phyloP scores from a whole-genome alignment of 164 flowering plant genomes.

The Platanus orientalis region DNA sequence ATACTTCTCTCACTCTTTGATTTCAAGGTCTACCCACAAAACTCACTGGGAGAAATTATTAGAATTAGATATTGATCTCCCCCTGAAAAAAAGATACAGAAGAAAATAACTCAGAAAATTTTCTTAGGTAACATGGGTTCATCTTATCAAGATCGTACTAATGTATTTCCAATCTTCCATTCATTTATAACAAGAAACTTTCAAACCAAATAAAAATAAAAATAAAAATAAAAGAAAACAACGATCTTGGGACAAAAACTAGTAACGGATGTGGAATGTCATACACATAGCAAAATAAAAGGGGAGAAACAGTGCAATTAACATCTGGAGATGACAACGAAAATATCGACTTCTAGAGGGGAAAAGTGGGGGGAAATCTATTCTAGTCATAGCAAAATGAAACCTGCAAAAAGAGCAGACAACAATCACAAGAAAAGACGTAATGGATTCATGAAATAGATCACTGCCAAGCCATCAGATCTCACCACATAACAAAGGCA shows the following conservation, averaged over 20 bases:
- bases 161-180: too few relatives aligned
- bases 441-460: too few relatives aligned
- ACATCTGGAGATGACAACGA: background rate
- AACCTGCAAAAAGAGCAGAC: too few relatives aligned
- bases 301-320: too few relatives aligned
- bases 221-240: too few relatives aligned
- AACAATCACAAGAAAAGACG: background rate
- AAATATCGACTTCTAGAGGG: background rate
- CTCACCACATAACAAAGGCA: background rate
- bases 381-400: background rate
- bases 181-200: background rate
- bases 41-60: background rate
- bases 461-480: background rate
- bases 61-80: background rate
- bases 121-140: background rate
- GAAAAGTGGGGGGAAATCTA: background rate
- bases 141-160: background rate
- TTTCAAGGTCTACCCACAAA: too few relatives aligned
- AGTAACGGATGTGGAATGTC: too few relatives aligned
- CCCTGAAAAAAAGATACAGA: background rate
- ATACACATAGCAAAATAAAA: too few relatives aligned
- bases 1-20: background rate
- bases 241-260: too few relatives aligned
- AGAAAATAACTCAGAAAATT: background rate
- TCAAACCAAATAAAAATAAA: too few relatives aligned